A percentile compares a stretch with the other conserved stretches of the same genome.
phyloP scores from a whole-genome alignment of 2,329 filamentous ascomycete species.

The Aspergillus novoparasiticus region DNA sequence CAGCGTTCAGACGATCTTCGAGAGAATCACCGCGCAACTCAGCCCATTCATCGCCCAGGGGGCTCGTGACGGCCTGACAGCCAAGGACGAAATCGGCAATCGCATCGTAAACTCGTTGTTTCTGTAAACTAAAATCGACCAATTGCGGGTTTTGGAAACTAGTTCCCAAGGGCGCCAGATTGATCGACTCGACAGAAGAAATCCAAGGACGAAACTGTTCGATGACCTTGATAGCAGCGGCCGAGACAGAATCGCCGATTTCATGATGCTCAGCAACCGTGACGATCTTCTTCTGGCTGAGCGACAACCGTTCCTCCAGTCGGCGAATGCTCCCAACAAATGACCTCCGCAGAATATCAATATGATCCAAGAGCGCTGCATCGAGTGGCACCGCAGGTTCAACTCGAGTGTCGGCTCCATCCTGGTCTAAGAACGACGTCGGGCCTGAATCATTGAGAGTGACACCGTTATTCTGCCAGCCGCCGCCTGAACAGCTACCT shows the following conservation, averaged over 20 bases:
- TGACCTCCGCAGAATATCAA: slow-evolving; percentile 83
- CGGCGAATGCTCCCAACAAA: slow-evolving; percentile 84
- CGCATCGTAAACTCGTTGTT: slow-evolving; percentile 91
- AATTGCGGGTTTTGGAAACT: slow-evolving; percentile 82
- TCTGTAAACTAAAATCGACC: slow-evolving; percentile 83
- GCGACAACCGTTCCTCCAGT: slow-evolving; percentile 78
- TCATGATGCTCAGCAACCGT: slow-evolving; percentile 76
- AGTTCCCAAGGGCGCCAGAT: slow-evolving; percentile 76
- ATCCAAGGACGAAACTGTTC: slow-evolving; percentile 92
- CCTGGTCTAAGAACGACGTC: slow-evolving; percentile 77
- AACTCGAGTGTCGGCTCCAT: slow-evolving; percentile 72
- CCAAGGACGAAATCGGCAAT: slow-evolving; percentile 85
- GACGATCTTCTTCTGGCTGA: slow-evolving; percentile 83
- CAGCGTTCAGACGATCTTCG: slow-evolving; percentile 80
- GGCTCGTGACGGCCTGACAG: slow-evolving; percentile 89
- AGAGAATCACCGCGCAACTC: slow-evolving; percentile 87
- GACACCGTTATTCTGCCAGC: slow-evolving; percentile 73
- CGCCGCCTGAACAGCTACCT: slow-evolving; percentile 79
- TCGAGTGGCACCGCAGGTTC: slow-evolving; percentile 79
- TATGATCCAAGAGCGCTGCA: slow-evolving; percentile 72
- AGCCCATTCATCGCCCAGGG: slow-evolving; percentile 92
- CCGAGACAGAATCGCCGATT: slow-evolving; percentile 80
- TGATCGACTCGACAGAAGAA: slow-evolving; percentile 85
- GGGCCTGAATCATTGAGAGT: slow-evolving; percentile 65
- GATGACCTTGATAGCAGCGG: slow-evolving; percentile 74